Percentiles rank a stretch among this genome's conserved stretches.
Conservation (phyloP, 192 early-diverging fungal species). For the Haplosporangium gracile region DNA sequence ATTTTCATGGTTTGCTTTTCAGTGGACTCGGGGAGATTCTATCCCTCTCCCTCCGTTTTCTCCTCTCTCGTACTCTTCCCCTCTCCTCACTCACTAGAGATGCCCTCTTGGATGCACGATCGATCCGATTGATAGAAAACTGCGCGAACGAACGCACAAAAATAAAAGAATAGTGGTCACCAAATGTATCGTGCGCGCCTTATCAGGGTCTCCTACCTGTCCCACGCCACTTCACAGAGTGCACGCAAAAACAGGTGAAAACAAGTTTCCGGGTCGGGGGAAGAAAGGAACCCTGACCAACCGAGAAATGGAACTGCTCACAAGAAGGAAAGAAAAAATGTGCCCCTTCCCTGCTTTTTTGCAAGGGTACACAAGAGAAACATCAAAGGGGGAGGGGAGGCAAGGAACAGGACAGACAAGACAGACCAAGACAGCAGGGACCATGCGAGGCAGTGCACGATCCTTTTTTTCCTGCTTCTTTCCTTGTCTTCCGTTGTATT, state of each 20-base stretch:
- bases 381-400: neutral
- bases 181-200: neutral
- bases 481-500: neutral
- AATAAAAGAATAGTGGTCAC: neutral
- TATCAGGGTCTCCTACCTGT: no score
- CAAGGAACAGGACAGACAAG: neutral
- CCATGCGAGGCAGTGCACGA: neutral
- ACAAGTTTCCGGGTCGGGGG: neutral
- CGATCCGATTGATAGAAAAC: neutral
- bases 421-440: neutral
- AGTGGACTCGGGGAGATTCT: neutral
- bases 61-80: neutral
- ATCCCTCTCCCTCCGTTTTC: neutral
- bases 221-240: no score
- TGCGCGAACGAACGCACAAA: neutral
- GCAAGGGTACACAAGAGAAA: neutral
- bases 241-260: neutral
- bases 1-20: neutral
- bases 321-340: neutral
- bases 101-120: neutral
- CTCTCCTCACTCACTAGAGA: neutral
- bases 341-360: neutral
- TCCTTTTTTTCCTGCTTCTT: neutral
- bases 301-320: neutral
- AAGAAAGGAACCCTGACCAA: conserved; percentile 4